Evolutionary conservation across 805 yeast genomes (phyloP).

Genomic region (Starmerella powellii): DNA sequence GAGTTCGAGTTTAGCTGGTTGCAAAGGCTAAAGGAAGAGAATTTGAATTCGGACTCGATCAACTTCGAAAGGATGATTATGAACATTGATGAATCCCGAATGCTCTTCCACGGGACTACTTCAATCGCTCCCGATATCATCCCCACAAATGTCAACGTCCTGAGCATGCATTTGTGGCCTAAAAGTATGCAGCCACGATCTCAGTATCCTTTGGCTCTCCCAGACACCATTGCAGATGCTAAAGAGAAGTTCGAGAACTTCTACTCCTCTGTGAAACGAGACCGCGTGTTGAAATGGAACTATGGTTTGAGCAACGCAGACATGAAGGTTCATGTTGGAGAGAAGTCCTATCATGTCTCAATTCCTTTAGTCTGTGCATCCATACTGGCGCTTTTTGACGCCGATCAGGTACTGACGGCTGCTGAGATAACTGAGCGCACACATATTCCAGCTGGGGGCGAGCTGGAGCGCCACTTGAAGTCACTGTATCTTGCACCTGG

Average conservation of each 20-base stretch:
- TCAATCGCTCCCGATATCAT: slow-evolving; percentile 37
- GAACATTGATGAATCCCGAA: slow-evolving; percentile 63
- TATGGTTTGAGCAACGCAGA: slow-evolving; percentile 77
- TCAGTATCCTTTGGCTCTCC: slow-evolving; percentile 24
- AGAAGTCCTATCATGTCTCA: slow-evolving; percentile 61
- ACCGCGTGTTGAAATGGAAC: slow-evolving; percentile 57
- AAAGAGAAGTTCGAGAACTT: slow-evolving; percentile 39
- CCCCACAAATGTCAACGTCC: slow-evolving; percentile 46
- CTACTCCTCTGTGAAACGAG: slow-evolving; percentile 29
- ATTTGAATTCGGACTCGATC: slow-evolving; percentile 3
- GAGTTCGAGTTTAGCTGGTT: slow-evolving; percentile 52
- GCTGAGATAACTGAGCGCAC: slow-evolving; percentile 55
- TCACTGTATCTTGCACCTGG: slow-evolving; percentile 77
- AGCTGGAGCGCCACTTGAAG: slow-evolving; percentile 63
- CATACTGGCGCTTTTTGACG: slow-evolving; percentile 61
- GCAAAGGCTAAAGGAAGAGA: slow-evolving; percentile 8
- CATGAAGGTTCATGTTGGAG: slow-evolving; percentile 54
- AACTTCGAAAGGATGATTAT: slow-evolving; percentile 86
- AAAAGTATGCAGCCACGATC: slow-evolving; percentile 29
- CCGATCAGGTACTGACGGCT: slow-evolving; percentile 40
- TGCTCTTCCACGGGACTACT: slow-evolving; percentile 47
- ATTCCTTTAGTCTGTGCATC: slow-evolving; percentile 74
- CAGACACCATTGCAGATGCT: slow-evolving; percentile 35
- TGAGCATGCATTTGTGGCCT: slow-evolving; percentile 61
- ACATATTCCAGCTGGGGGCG: slow-evolving; percentile 51